A percentile compares a stretch with the other conserved stretches of the same genome.
These are phyloP conservation scores for Trichomonascus vanleenenianus DNA, from an alignment of 805 yeast species.

Conservation along the genomic window DNA sequence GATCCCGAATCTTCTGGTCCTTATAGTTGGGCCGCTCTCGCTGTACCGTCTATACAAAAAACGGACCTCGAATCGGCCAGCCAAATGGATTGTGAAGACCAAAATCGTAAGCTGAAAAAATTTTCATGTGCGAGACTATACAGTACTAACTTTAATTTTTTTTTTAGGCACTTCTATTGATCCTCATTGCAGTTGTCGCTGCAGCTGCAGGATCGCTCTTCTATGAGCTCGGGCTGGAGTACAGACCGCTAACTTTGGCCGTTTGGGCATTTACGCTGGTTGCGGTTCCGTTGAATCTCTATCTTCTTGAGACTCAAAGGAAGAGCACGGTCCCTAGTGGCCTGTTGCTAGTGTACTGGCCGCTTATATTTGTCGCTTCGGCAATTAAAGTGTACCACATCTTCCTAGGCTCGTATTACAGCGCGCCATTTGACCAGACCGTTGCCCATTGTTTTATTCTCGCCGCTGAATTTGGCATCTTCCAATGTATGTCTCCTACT, in stretches of 20 bases:
- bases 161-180: slow-evolving; percentile 1
- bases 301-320: slow-evolving; percentile 11
- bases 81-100: too few species aligned
- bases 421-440: slow-evolving; percentile 2
- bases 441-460: slow-evolving; percentile 3
- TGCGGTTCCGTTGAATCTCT: slow-evolving; percentile 8
- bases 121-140: slow-evolving; percentile 4
- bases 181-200: slow-evolving; percentile 5
- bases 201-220: slow-evolving; percentile 1
- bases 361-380: slow-evolving; percentile 7
- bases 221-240: slow-evolving; percentile 5
- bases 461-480: slow-evolving; percentile 8
- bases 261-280: slow-evolving; percentile 2
- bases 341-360: slow-evolving; percentile 13
- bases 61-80: background rate
- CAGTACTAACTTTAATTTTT: background rate
- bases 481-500: slow-evolving; percentile 1
- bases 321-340: slow-evolving; percentile 12
- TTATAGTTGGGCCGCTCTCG: slow-evolving; percentile 6
- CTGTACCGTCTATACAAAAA: slow-evolving; percentile 1
- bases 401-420: slow-evolving; percentile 2
- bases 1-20: slow-evolving; percentile 9
- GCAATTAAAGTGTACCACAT: slow-evolving; percentile 12
- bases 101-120: background rate
- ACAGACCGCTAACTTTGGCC: slow-evolving; percentile 8